A percentile compares a stretch with the other conserved stretches of the same genome.
Conservation (phyloP, 2,329 filamentous ascomycete species). For the Pseudocercospora crystallina region DNA sequence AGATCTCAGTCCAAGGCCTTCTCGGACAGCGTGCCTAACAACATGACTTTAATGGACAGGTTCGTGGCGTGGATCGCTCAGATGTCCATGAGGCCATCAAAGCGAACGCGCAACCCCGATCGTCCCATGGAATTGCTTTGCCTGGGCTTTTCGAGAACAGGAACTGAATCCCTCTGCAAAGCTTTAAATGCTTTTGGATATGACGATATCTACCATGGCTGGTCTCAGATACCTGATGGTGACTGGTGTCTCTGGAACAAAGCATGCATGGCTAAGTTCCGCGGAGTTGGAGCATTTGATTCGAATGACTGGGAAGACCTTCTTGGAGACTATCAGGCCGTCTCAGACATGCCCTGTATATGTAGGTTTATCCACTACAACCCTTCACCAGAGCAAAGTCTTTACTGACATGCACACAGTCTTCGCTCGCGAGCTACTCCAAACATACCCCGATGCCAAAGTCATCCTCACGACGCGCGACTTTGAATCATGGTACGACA, state of each 20-base stretch:
- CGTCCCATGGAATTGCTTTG: not conserved
- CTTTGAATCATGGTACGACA: not conserved
- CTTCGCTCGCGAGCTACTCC: not conserved
- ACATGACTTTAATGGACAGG: too few species aligned
- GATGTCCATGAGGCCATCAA: too few species aligned
- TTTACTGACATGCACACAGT: too few species aligned
- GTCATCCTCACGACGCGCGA: slow-evolving; percentile 37
- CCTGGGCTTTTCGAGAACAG: slow-evolving; percentile 2
- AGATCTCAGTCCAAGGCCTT: too few species aligned
- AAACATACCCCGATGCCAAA: slow-evolving; percentile 39
- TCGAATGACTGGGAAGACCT: slow-evolving; percentile 1
- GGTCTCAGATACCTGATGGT: not conserved
- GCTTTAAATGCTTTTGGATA: not conserved
- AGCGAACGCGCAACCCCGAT: too few species aligned
- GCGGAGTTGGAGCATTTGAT: not conserved
- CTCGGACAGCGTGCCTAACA: too few species aligned
- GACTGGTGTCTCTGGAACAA: slow-evolving; percentile 4
- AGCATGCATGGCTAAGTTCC: slow-evolving; percentile 3
- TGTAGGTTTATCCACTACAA: too few species aligned
- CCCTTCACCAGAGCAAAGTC: too few species aligned
- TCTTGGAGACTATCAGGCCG: slow-evolving; percentile 2
- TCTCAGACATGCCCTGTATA: slow-evolving; percentile 4
- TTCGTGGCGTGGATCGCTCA: too few species aligned
- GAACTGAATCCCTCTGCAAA: slow-evolving; percentile 2
- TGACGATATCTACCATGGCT: slow-evolving; percentile 1